A percentile compares a stretch with the other conserved stretches of the same genome.
Conservation (phyloP, 495 filamentous ascomycete genomes). For the Aspergillus ostianus region DNA sequence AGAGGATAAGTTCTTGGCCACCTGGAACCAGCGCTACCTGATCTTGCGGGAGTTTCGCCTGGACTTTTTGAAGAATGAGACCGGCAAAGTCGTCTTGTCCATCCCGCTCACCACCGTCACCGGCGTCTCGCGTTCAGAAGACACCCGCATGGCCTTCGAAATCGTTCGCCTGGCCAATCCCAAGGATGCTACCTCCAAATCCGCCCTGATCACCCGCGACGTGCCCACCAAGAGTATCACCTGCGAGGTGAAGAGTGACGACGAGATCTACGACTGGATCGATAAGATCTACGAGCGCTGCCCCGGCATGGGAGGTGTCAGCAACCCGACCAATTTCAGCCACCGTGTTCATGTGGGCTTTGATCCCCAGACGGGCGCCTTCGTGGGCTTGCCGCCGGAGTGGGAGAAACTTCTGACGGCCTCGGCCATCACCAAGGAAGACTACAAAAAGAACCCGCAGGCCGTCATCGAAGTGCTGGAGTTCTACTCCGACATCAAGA, state of each 20-base stretch:
- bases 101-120: slow-evolving; percentile 83
- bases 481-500: slow-evolving; percentile 95
- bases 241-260: slow-evolving; percentile 88
- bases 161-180: slow-evolving; percentile 70
- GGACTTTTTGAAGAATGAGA: slow-evolving; percentile 88
- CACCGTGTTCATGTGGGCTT: slow-evolving; percentile 97
- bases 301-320: slow-evolving; percentile 95
- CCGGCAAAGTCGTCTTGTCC: slow-evolving; percentile 74
- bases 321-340: slow-evolving; percentile 95
- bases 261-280: slow-evolving; percentile 97
- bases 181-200: slow-evolving; percentile 58
- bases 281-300: slow-evolving; percentile 95
- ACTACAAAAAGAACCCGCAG: slow-evolving; percentile 97
- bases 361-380: slow-evolving; percentile 88
- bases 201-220: slow-evolving; percentile 64
- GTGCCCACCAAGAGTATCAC: slow-evolving; percentile 75
- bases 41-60: slow-evolving; percentile 84
- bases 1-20: slow-evolving; percentile 80
- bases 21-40: slow-evolving; percentile 88
- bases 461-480: slow-evolving; percentile 96
- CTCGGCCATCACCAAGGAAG: slow-evolving; percentile 95
- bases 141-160: slow-evolving; percentile 85
- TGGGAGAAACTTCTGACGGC: slow-evolving; percentile 95
- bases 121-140: slow-evolving; percentile 80
- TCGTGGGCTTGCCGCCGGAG: slow-evolving; percentile 88